These are phyloP conservation scores for Ceratocystis eucalypticola DNA, from an alignment of 2,329 filamentous ascomycete genomes.

Conservation along the genomic window DNA sequence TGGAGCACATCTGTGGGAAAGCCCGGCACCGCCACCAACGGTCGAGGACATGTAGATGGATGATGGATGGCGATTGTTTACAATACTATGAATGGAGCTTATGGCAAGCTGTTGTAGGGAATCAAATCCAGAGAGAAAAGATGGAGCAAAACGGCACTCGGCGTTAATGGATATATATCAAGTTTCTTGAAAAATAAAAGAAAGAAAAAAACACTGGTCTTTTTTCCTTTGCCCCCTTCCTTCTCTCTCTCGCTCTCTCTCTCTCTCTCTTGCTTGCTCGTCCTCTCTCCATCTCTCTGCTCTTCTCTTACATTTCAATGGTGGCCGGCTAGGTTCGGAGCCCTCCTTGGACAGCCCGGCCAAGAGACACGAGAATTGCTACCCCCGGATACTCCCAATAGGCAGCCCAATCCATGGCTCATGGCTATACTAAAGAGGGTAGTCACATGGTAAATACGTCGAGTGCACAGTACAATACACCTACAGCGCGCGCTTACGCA, in stretches of 20 bases:
- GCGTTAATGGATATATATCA: slow-evolving; percentile 1
- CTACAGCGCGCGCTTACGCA: not conserved
- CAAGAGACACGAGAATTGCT: not conserved
- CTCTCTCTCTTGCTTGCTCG: not conserved
- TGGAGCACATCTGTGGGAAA: slow-evolving; percentile 46
- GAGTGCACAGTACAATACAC: not conserved
- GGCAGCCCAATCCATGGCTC: not conserved
- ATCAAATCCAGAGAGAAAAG: not conserved
- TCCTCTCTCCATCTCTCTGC: not conserved
- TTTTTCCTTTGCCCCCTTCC: not conserved
- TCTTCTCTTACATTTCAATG: not conserved
- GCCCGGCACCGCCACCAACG: slow-evolving; percentile 22
- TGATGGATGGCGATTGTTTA: not conserved
- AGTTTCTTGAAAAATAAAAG: not conserved
- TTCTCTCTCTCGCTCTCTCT: not conserved
- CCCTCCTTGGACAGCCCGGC: not conserved
- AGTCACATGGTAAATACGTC: not conserved
- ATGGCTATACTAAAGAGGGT: not conserved
- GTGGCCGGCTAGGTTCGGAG: not conserved
- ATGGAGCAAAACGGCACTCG: not conserved
- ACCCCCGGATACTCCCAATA: not conserved
- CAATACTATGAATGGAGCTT: not conserved
- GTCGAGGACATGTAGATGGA: slow-evolving; percentile 10
- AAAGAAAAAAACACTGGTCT: not conserved
- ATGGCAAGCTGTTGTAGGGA: not conserved